These are phyloP conservation scores for Sphagnurus paluster DNA, from an alignment of 1,284 basidiomycete species.

Conservation along the genomic window DNA sequence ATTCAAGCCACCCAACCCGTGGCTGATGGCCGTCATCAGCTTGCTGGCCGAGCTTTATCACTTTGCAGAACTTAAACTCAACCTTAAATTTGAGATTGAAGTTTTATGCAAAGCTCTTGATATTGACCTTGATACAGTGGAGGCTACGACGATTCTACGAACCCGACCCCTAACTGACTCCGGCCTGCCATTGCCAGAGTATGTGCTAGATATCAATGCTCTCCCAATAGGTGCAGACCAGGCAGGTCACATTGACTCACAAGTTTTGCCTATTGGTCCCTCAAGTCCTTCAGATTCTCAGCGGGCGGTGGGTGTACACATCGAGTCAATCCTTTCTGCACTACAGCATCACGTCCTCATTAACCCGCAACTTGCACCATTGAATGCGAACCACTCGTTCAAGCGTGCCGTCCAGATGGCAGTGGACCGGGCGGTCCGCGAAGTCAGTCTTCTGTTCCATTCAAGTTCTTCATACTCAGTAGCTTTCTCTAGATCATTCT, in stretches of 20 bases:
- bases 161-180: slow-evolving; percentile 61
- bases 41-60: slow-evolving; percentile 96
- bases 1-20: slow-evolving; percentile 96
- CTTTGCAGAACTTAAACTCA: slow-evolving; percentile 94
- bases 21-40: slow-evolving; percentile 94
- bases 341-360: slow-evolving; percentile 79
- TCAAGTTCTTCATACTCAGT: slow-evolving; percentile 2
- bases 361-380: slow-evolving; percentile 68
- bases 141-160: slow-evolving; percentile 83
- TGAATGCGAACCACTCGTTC: slow-evolving; percentile 81
- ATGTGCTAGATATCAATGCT: slow-evolving; percentile 68
- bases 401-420: slow-evolving; percentile 92
- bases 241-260: slow-evolving; percentile 50
- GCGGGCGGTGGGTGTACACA: slow-evolving; percentile 65
- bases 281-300: slow-evolving; percentile 58
- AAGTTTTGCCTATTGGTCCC: slow-evolving; percentile 58
- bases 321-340: slow-evolving; percentile 78
- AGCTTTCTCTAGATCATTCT: slow-evolving; percentile 74
- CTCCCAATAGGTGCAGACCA: slow-evolving; percentile 67
- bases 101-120: slow-evolving; percentile 92
- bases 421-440: slow-evolving; percentile 93
- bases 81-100: slow-evolving; percentile 99
- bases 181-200: slow-evolving; percentile 66
- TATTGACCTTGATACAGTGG: slow-evolving; percentile 85
- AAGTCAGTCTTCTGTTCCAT: slow-evolving; percentile 49